Percentiles rank a stretch among this genome's conserved stretches.
phyloP scores from a whole-genome alignment of 2,329 filamentous ascomycete species.

The Lizonia empirigonia region DNA sequence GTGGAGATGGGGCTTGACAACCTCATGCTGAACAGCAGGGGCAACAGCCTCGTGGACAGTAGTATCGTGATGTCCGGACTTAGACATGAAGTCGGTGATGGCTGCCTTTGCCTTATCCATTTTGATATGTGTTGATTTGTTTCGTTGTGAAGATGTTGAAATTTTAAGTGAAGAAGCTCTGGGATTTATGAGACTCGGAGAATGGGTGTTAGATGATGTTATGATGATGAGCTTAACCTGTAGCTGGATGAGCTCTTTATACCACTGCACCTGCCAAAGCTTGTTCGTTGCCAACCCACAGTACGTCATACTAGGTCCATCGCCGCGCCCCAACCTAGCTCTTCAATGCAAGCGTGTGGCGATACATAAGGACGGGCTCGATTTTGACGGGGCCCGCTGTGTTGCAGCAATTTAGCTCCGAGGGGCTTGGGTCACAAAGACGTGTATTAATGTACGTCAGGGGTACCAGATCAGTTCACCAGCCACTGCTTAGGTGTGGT shows the following conservation, averaged over 20 bases:
- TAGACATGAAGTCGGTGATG: slow-evolving; percentile 64
- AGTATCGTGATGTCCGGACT: slow-evolving; percentile 70
- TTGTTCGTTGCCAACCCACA: slow-evolving; percentile 4
- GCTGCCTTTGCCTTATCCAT: slow-evolving; percentile 70
- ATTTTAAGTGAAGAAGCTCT: not conserved
- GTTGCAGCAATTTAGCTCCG: slow-evolving; percentile 10
- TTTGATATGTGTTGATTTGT: slow-evolving; percentile 19
- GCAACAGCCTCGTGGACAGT: slow-evolving; percentile 70
- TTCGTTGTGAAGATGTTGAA: not conserved
- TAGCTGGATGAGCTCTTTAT: slow-evolving; percentile 27
- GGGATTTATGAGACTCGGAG: not conserved
- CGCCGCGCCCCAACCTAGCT: slow-evolving; percentile 4
- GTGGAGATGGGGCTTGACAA: slow-evolving; percentile 64
- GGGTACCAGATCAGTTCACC: slow-evolving; percentile 8
- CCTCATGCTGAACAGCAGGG: slow-evolving; percentile 65
- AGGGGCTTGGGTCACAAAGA: slow-evolving; percentile 8
- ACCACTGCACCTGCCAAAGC: slow-evolving; percentile 13
- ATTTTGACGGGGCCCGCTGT: slow-evolving; percentile 11
- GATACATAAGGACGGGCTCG: not conserved
- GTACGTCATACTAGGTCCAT: slow-evolving; percentile 7
- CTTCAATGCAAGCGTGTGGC: slow-evolving; percentile 6
- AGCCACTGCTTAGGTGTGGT: slow-evolving; percentile 21
- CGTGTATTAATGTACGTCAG: slow-evolving; percentile 25
- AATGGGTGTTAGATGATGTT: slow-evolving; percentile 17
- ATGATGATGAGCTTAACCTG: slow-evolving; percentile 16